Evolutionary conservation across 73 alveolate species (phyloP).

Genomic region (Durusdinium trenchii): DNA sequence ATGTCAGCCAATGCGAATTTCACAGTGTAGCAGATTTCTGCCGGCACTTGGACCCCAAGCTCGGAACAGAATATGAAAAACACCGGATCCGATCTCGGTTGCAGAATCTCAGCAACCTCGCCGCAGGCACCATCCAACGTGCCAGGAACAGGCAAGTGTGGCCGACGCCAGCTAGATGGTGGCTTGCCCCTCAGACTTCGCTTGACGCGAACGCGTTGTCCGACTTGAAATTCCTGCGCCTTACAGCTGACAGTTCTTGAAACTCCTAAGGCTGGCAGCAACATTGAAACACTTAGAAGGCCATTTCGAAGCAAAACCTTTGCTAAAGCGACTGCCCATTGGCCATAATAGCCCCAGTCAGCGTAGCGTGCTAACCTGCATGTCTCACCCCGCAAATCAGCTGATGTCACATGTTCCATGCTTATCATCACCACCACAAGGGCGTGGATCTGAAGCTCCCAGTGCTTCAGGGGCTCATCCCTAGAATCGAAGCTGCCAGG

Average conservation of each 20-base stretch:
- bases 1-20: background rate
- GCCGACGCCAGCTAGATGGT: constrained; percentile 66
- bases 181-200: background rate
- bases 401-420: constrained; percentile 34
- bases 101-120: background rate
- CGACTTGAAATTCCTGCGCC: constrained; percentile 8
- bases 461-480: constrained; percentile 41
- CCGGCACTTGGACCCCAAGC: background rate
- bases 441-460: constrained; percentile 82
- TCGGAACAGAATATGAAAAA: background rate
- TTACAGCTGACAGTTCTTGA: background rate
- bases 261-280: constrained; percentile 4
- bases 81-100: constrained; percentile 7
- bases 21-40: background rate
- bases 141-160: constrained; percentile 69
- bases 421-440: constrained; percentile 28
- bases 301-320: constrained; percentile 34
- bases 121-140: constrained; percentile 19
- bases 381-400: background rate
- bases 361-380: background rate
- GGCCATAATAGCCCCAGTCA: constrained; percentile 78
- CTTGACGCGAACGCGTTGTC: constrained; percentile 4
- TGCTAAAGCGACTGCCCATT: constrained; percentile 81
- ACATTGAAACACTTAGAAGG: background rate
- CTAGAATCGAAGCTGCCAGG: no score